Evolutionary conservation across 2,329 filamentous ascomycete species (phyloP), one percentile per base, ranked within the genome.

Genomic region (Fusarium haematococcum): DNA sequence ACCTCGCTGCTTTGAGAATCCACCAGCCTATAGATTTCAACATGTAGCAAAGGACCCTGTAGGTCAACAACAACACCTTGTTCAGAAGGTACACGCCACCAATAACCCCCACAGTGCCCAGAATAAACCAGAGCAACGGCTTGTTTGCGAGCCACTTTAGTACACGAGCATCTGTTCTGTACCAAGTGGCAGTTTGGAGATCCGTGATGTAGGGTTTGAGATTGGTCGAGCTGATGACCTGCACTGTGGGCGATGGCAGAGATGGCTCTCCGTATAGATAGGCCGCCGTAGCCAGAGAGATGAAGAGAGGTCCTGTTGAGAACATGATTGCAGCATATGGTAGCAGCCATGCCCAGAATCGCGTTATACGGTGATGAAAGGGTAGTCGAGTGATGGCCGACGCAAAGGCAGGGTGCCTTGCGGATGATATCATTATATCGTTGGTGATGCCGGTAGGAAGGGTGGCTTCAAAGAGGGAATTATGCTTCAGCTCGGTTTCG

Each of bases 301-400:
- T 83, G 84, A 94, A 95, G 35, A 95, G 84, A 0, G 93, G 93
- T 0, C 93, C 93, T 0, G 93, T 94, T 25, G 91, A 91, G 63
- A 92, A 92, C 93, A 95, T 95, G 78, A 95, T 92, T 20, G 92
- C 94, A 78, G 94, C 92, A 81, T 95, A 95, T 3, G 84, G 84
- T 65, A 7, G 91, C 89, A 68, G 92, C 82, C 35, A 90, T 80
- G 78, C 76, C 93, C 93, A 95, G 75, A 89, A 89, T 73, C 90
- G 87, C 16, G 79, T 80, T 54, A 77, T 56, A 79, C 93, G 88
- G 82, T 94, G 94, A 60, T 87, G 85, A 16, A 63, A 23, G 65
- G 90, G 87, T 18, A 95, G 84, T 13, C 88, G 86, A 71, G 92
- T 87, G 75, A 94, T 93, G 43, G 92, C 91, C 54, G 87, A 86